These are phyloP conservation scores for Syzygium aromaticum DNA, from an alignment of 345 rosid genomes.

Conservation along the genomic window DNA sequence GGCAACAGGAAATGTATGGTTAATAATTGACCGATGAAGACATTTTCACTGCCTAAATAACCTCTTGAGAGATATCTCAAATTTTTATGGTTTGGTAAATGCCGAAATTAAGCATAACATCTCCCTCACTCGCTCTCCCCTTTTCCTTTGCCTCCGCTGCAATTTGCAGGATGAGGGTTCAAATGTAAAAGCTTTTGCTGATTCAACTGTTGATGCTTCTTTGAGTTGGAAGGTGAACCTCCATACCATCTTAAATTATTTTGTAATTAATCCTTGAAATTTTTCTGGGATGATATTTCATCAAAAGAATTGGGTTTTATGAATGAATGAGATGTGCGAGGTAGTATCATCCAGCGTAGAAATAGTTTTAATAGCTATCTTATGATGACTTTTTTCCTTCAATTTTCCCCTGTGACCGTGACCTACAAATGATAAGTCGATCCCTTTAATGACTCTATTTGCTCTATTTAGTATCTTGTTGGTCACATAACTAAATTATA, in stretches of 20 bases:
- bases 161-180: constrained; percentile 52
- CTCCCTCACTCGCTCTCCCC: not conserved
- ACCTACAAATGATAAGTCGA: not conserved
- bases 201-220: constrained; percentile 46
- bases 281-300: not conserved
- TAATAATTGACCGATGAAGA: not conserved
- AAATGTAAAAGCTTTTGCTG: constrained; percentile 39
- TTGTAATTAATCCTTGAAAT: no score
- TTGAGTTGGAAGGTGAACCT: constrained; percentile 68
- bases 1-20: not conserved
- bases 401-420: not conserved
- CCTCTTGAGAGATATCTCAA: not conserved
- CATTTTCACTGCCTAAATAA: not conserved
- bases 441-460: not conserved
- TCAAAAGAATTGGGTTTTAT: not conserved
- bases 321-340: not conserved
- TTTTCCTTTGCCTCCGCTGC: not conserved
- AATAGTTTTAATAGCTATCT: not conserved
- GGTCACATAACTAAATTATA: not conserved
- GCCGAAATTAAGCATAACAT: not conserved
- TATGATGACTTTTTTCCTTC: not conserved
- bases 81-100: not conserved
- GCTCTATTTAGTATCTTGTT: not conserved
- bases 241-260: not conserved
- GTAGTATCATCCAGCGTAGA: not conserved